Evolutionary conservation across 179 eudicot genomes (phyloP).

Genomic region (Vitellaria paradoxa): DNA sequence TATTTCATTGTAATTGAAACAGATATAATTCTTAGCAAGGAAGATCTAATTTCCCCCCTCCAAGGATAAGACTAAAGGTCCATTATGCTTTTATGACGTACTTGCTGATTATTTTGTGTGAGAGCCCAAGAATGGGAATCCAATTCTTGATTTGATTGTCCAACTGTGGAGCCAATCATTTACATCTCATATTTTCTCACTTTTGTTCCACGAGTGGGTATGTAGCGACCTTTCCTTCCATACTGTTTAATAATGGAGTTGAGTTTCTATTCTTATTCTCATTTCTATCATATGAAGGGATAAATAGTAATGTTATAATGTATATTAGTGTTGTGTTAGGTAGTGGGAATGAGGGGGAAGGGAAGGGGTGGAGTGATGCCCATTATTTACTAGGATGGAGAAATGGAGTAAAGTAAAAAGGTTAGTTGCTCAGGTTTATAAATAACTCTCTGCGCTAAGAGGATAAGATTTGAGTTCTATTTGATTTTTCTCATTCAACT

Average conservation of each 20-base stretch:
- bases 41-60: constrained; percentile 48
- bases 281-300: neutral
- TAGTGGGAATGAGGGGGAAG: neutral
- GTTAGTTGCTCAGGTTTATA: neutral
- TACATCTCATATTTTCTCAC: constrained; percentile 88
- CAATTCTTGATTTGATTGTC: constrained; percentile 81
- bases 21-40: constrained; percentile 72
- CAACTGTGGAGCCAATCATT: constrained; percentile 99
- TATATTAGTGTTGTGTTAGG: neutral
- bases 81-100: constrained; percentile 76
- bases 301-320: neutral
- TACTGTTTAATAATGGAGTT: neutral
- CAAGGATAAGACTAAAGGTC: constrained; percentile 39
- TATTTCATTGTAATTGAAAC: constrained; percentile 41
- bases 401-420: neutral
- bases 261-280: neutral
- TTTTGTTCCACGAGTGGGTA: constrained; percentile 97
- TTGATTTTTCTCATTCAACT: no score
- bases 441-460: neutral
- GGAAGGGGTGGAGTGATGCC: neutral
- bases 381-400: neutral
- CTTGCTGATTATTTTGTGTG: constrained; percentile 78
- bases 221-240: constrained; percentile 17
- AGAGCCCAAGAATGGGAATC: constrained; percentile 72
- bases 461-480: neutral